Base-by-base conservation (phyloP, 116 monocot genomes). In the Posidonia oceanica region DNA sequence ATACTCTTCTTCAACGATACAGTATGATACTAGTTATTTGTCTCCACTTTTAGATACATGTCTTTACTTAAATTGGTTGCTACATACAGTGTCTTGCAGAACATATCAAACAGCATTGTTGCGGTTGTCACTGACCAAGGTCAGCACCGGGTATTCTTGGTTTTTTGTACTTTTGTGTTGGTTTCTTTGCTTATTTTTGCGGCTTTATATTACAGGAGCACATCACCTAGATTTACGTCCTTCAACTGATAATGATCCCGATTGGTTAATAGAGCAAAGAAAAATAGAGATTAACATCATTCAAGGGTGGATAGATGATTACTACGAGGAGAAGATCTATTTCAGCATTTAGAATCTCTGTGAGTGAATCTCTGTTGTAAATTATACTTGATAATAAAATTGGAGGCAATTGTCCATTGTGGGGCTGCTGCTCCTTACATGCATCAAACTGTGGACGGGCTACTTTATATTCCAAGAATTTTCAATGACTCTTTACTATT, bases 61-160 rank as follows among this genome's bases (percentile, higher is more conserved):
- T 14, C 0, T 29, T 29, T 29, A 29, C 2, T 21, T 67, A 22
- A 48, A 67, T 44, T 51, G 11, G 1, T 69, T 10, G 52, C 15
- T 54, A 6, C 22, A 58, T 11, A 54, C 86, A 94, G 94, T 67
- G 94, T 94, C 39, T 57, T 94, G 69, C 79, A 79, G 63, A 90
- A 90, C 78, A 84, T 94, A 75, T 94, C 94, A 48, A 67, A 80
- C 56, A 94, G 88, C 61, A 70, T 94, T 22, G 42, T 87, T 37
- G 90, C 94, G 12, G 82, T 94, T 52, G 90, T 90, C 61, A 87
- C 90, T n/a, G 75, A 90, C 68, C 70, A 84, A 74, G 94, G 90
- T 94, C 85, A 48, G 6, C 65, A 44, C 56, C 38, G 5, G 44
- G 6, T 14, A 36, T 38, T 21, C 52, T 36, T 52, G n/a, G 3